Percentiles rank a stretch among this genome's conserved stretches.
Conservation (phyloP, 768 basidiomycete genomes). For the Royoungia palumana region DNA sequence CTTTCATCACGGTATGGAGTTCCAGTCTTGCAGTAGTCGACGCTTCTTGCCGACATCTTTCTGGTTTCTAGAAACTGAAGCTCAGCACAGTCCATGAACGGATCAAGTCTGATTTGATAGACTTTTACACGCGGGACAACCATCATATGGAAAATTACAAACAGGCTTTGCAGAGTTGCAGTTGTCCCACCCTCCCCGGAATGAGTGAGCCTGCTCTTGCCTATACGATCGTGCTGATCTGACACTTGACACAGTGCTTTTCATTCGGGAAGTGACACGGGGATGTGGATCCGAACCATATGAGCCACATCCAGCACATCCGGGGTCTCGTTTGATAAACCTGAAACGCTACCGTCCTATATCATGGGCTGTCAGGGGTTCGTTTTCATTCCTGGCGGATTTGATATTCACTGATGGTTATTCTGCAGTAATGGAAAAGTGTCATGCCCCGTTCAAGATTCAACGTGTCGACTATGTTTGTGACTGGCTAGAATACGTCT, state of each 20-base stretch:
- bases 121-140: conserved; percentile 25
- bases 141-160: conserved; percentile 31
- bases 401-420: neutral
- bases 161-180: conserved; percentile 27
- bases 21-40: neutral
- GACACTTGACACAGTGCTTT: conserved; percentile 25
- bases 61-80: conserved; percentile 20
- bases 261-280: conserved; percentile 31
- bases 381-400: conserved; percentile 2
- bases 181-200: conserved; percentile 31
- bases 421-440: conserved; percentile 44
- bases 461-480: conserved; percentile 33
- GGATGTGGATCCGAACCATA: conserved; percentile 31
- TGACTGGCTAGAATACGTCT: conserved; percentile 38
- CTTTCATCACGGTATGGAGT: conserved; percentile 23
- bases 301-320: conserved; percentile 24
- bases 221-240: neutral
- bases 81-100: conserved; percentile 23
- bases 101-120: conserved; percentile 14
- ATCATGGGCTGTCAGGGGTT: conserved; percentile 41
- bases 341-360: conserved; percentile 37
- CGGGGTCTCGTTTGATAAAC: conserved; percentile 35
- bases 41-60: neutral
- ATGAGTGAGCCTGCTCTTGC: conserved; percentile 22
- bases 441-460: conserved; percentile 42